These are phyloP conservation scores for Thalassiosira hispida DNA, from an alignment of 352 stramenopile genomes.

Conservation along the genomic window DNA sequence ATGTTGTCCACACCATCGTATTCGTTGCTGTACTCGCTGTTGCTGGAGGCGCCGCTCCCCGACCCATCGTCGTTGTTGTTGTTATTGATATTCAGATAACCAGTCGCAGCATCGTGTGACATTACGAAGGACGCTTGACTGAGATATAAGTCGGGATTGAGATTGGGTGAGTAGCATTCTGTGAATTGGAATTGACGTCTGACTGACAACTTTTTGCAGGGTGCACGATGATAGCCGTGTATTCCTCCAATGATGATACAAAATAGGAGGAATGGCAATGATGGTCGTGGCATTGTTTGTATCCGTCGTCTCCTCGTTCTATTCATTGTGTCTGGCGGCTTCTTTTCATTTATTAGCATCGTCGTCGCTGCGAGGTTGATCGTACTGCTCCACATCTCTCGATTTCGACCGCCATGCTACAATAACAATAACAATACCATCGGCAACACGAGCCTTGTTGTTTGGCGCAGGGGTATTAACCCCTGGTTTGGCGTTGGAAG, in stretches of 20 bases:
- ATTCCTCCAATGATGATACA: not conserved
- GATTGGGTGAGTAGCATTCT: conserved; percentile 66
- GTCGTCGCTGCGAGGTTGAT: too few species aligned
- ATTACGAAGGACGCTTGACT: conserved; percentile 68
- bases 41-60: not conserved
- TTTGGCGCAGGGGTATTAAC: too few species aligned
- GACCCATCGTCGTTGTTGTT: conserved; percentile 6
- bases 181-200: conserved; percentile 55
- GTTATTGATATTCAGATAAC: conserved; percentile 58
- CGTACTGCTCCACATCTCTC: too few species aligned
- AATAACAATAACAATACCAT: too few species aligned
- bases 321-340: too few species aligned
- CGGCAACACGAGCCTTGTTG: too few species aligned
- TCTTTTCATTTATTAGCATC: too few species aligned
- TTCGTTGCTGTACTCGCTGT: not conserved
- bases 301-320: too few species aligned
- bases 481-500: too few species aligned
- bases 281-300: not conserved
- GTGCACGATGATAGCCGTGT: conserved; percentile 38
- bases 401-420: too few species aligned
- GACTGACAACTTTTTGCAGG: conserved; percentile 34
- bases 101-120: conserved; percentile 73
- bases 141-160: conserved; percentile 51
- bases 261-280: not conserved
- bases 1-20: conserved; percentile 10